Conservation (phyloP, 768 basidiomycete genomes). For the Ephemerocybe angulata region DNA sequence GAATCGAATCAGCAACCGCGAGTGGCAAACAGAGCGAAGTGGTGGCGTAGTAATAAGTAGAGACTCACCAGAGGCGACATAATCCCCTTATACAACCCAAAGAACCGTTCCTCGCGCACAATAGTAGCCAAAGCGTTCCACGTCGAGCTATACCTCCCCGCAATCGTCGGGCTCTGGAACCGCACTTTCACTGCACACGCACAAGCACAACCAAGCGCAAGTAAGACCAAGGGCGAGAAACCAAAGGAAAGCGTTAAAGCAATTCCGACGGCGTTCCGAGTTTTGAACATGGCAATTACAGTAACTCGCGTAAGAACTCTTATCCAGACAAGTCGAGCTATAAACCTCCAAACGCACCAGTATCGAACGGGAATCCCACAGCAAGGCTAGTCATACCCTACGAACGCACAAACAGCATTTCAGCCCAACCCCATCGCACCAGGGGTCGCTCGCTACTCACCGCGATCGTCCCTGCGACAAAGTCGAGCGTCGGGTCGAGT, state of each 20-base stretch:
- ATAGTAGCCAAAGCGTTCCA: slow-evolving; percentile 66
- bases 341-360: slow-evolving; percentile 18
- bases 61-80: slow-evolving; percentile 83
- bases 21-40: neutral
- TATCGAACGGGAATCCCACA: slow-evolving; percentile 79
- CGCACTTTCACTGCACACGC: slow-evolving; percentile 68
- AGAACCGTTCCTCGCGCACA: slow-evolving; percentile 62
- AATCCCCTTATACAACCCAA: slow-evolving; percentile 73
- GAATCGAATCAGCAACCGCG: neutral
- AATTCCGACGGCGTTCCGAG: too few relatives aligned
- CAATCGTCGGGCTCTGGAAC: slow-evolving; percentile 62
- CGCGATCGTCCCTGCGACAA: slow-evolving; percentile 73
- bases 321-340: neutral
- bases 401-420: neutral
- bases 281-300: too few relatives aligned
- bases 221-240: too few relatives aligned
- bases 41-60: too few relatives aligned
- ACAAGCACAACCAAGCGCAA: too few relatives aligned
- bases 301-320: neutral
- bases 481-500: slow-evolving; percentile 68
- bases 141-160: slow-evolving; percentile 57
- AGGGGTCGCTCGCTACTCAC: slow-evolving; percentile 18
- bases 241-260: too few relatives aligned
- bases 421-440: neutral
- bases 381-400: slow-evolving; percentile 64